Evolutionary conservation across 495 filamentous ascomycete genomes (phyloP), one percentile per base, ranked within the genome.

Genomic region (Xanthoparmelia taractica): DNA sequence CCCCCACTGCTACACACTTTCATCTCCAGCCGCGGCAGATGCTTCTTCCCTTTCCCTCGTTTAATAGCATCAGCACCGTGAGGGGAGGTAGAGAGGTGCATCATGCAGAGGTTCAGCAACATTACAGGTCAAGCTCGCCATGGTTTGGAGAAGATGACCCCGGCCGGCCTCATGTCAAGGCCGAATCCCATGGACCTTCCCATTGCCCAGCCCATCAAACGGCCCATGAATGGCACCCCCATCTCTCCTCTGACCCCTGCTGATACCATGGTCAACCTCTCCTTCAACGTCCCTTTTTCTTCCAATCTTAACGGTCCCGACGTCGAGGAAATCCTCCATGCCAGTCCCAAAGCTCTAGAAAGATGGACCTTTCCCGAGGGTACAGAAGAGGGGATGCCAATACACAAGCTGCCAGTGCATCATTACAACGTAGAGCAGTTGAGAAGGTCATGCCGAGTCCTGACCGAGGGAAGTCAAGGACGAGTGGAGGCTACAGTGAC

Each of bases 211-310:
- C 83, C 76, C 77, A 84, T 79, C 75, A 89, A 84, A 81, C 90
- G 84, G 72, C 83, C 81, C 64, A 67, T 79, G 64, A 84, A 86
- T 73, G 83, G 80, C 59, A 79, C 84, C 65, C 82, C 86, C 27
- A 80, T 87, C 74, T 82, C 85, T 60, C 82, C 84, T 56, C 81
- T 85, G 40, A 83, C 85, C 41, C 77, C 81, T 56, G 77, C 83
- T 74, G 87, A 92, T 68, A 76, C 85, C 36, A 82, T 84, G 63
- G 87, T 92, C 70, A 86, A 87, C 67, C 81, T 89, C 58, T 89
- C 90, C 68, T 97, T 97, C 84, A 96, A 96, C 71, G 87, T 97
- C 12, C 94, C 94, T 38, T 96, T 98, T 77, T 85, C 90, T 62
- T 95, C 91, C 56, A 88, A 91, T 67, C 83, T 96, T 63, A 85